A percentile compares a stretch with the other conserved stretches of the same genome.
Conservation (phyloP, 345 rosid species). For the Lepidium aucheri region DNA sequence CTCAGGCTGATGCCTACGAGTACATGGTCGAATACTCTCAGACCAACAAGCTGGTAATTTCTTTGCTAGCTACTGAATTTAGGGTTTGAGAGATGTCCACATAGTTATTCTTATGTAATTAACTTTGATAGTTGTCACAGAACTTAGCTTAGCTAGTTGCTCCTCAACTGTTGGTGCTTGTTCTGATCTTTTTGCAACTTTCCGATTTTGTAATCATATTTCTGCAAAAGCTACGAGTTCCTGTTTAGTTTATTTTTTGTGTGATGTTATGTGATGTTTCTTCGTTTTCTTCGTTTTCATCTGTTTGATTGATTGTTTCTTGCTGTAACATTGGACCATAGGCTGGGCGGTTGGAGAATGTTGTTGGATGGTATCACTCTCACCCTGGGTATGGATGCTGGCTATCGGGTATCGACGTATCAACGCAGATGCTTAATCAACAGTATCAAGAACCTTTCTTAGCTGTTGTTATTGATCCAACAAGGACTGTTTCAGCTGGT, state of each 20-base stretch:
- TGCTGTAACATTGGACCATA: slow-evolving; percentile 31
- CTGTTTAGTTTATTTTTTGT: neutral
- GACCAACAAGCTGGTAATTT: slow-evolving; percentile 82
- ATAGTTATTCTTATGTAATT: neutral
- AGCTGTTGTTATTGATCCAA: slow-evolving; percentile 95
- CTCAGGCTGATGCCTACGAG: slow-evolving; percentile 99
- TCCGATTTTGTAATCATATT: neutral
- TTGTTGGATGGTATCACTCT: slow-evolving; percentile 77
- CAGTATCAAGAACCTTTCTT: slow-evolving; percentile 95
- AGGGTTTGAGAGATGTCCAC: slow-evolving; percentile 6
- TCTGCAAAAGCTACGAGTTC: neutral
- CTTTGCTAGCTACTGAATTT: neutral
- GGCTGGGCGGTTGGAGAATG: slow-evolving; percentile 99
- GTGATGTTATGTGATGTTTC: too few species aligned
- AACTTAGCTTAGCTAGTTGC: neutral
- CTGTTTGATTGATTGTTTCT: slow-evolving; percentile 30
- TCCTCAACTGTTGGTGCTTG: neutral
- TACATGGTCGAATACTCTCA: slow-evolving; percentile 98
- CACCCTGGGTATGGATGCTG: slow-evolving; percentile 99
- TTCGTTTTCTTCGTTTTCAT: neutral
- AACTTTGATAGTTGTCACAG: neutral
- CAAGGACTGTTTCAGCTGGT: slow-evolving; percentile 99
- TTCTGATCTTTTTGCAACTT: neutral
- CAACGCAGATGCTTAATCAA: slow-evolving; percentile 98
- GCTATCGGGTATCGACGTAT: slow-evolving; percentile 98